Conservation (phyloP, 2,329 filamentous ascomycete species). For the Pseudogymnoascus sp. region DNA sequence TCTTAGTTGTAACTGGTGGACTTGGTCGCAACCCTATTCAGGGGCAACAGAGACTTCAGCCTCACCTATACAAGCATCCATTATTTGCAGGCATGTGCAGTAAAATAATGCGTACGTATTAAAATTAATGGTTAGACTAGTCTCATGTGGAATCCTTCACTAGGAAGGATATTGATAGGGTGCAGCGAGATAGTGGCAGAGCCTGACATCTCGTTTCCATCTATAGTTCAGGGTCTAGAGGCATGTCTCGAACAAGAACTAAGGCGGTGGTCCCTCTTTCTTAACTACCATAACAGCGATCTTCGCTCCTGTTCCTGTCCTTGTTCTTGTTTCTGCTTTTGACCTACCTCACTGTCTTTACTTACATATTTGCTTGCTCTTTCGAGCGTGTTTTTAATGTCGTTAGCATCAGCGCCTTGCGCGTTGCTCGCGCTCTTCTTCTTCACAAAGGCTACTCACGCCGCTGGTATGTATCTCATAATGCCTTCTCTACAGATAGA, state of each 20-base stretch:
- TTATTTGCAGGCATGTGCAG: neutral
- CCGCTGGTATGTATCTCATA: neutral
- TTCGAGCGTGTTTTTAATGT: neutral
- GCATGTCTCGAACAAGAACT: neutral
- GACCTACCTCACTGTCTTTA: neutral
- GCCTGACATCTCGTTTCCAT: neutral
- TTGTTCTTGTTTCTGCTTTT: neutral
- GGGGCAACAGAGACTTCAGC: neutral
- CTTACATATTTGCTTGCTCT: neutral
- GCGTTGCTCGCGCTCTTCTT: neutral
- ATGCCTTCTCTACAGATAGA: neutral
- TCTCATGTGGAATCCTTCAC: neutral
- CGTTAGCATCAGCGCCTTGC: neutral
- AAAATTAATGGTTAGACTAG: neutral
- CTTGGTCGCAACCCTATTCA: neutral
- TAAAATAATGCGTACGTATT: neutral
- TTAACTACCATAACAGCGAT: neutral
- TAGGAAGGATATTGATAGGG: neutral
- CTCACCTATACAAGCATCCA: neutral
- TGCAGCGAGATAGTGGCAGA: neutral
- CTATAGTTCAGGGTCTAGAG: neutral
- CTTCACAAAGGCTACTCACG: neutral
- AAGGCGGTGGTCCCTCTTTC: neutral
- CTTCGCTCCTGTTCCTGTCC: neutral
- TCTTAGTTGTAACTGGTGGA: neutral